phyloP scores from a whole-genome alignment of 1,139 yeast species.

The Diutina sp. region DNA sequence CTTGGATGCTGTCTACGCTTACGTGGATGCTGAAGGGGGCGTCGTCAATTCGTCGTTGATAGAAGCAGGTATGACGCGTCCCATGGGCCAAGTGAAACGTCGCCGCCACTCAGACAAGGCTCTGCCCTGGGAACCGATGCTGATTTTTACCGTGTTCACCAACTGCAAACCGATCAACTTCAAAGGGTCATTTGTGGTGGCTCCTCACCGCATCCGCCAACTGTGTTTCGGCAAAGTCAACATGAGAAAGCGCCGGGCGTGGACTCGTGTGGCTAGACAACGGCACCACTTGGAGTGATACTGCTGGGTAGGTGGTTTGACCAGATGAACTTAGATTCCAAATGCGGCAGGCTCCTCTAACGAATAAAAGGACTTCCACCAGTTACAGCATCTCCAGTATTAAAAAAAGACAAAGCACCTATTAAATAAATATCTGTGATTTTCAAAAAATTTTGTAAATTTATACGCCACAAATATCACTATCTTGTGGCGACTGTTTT shows the following conservation, averaged over 20 bases:
- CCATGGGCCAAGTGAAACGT: not conserved
- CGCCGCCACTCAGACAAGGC: not conserved
- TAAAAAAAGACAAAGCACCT: too few relatives aligned
- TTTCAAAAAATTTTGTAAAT: too few relatives aligned
- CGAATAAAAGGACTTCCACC: not conserved
- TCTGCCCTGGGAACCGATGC: conserved; percentile 7
- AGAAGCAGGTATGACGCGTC: not conserved
- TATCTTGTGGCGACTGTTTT: too few relatives aligned
- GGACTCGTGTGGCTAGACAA: conserved; percentile 8
- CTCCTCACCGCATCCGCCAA: not conserved
- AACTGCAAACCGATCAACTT: conserved; percentile 7
- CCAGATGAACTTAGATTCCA: conserved; percentile 12
- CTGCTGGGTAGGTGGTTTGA: conserved; percentile 26
- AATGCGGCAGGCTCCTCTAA: not conserved
- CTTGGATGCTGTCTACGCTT: not conserved
- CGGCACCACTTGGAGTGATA: conserved; percentile 3
- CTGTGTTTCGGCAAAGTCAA: conserved; percentile 29
- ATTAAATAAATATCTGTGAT: too few relatives aligned
- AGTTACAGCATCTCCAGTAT: too few relatives aligned
- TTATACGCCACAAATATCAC: too few relatives aligned
- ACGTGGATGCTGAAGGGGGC: not conserved
- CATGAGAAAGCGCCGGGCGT: conserved; percentile 25
- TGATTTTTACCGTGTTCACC: conserved; percentile 7
- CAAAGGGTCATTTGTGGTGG: not conserved
- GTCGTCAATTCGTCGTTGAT: not conserved